Conservation (phyloP, 441 rosid species). For the Gossypium aridum region DNA sequence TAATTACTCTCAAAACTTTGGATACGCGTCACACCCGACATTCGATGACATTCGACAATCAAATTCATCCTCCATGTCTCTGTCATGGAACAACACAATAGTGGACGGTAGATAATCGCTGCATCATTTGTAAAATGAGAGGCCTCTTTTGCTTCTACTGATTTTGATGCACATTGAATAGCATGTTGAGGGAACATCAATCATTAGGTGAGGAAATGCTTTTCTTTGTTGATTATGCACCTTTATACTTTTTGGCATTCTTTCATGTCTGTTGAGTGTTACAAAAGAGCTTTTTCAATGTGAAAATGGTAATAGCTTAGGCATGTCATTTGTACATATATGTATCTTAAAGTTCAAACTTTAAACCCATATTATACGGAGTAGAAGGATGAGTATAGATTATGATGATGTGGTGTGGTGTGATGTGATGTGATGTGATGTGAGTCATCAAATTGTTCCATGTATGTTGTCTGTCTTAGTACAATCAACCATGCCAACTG, state of each 20-base stretch:
- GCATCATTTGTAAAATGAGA: background rate
- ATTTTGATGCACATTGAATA: background rate
- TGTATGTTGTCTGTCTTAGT: background rate
- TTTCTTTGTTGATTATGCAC: background rate
- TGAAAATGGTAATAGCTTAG: background rate
- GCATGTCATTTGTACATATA: background rate
- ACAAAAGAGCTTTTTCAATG: background rate
- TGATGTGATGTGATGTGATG: background rate
- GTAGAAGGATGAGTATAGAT: background rate
- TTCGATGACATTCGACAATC: constrained; percentile 31
- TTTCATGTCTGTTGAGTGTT: background rate
- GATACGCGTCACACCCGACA: constrained; percentile 42
- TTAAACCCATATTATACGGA: background rate
- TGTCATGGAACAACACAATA: constrained; percentile 37
- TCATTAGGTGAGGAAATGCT: background rate
- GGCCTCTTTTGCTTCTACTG: background rate
- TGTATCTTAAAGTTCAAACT: background rate
- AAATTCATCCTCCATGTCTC: constrained; percentile 39
- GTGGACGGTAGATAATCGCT: constrained; percentile 44
- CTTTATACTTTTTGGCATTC: background rate
- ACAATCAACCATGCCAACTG: background rate
- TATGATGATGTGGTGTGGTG: background rate
- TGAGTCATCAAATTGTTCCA: background rate
- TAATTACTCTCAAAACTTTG: constrained; percentile 26
- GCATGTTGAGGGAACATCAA: background rate